A percentile compares a stretch with the other conserved stretches of the same genome.
Evolutionary conservation across 164 flowering plant genomes (phyloP).

Genomic region (Cinnamomum chago): DNA sequence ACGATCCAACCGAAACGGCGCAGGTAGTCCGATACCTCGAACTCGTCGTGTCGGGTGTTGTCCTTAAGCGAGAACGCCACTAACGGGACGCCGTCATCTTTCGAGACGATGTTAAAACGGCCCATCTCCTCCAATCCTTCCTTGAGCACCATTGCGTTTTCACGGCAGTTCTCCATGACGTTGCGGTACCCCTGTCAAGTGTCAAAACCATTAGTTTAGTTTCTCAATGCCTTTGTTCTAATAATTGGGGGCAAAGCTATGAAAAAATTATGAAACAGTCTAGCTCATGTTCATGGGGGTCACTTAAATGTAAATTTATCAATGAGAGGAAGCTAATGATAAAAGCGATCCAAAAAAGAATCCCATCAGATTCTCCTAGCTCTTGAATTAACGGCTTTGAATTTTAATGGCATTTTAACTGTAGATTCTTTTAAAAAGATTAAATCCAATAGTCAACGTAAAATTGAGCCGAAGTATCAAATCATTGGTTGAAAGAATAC

Average conservation of each 20-base stretch:
- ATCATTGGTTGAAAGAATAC: too few species aligned
- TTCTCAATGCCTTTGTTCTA: background rate
- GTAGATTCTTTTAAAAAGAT: too few species aligned
- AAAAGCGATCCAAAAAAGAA: background rate
- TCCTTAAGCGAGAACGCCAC: conserved; percentile 41
- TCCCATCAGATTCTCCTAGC: too few species aligned
- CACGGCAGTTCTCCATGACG: conserved; percentile 31
- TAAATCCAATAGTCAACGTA: too few species aligned
- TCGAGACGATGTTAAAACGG: conserved; percentile 29
- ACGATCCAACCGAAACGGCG: conserved; percentile 40
- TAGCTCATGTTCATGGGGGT: fast-evolving
- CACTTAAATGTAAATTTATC: background rate
- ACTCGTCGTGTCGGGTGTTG: conserved; percentile 22
- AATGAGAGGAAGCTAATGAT: background rate
- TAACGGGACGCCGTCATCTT: conserved; percentile 33
- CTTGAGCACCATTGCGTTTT: conserved; percentile 28
- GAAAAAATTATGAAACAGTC: background rate
- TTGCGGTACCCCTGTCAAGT: conserved; percentile 21
- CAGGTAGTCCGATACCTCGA: conserved; percentile 30
- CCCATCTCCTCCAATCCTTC: conserved; percentile 34
- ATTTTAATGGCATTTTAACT: too few species aligned
- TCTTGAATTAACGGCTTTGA: too few species aligned
- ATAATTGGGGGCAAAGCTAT: background rate
- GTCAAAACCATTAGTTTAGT: background rate
- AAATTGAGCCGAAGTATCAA: too few species aligned